phyloP scores from a whole-genome alignment of 768 basidiomycete genomes.

The Leccinum olivaceopallidum region DNA sequence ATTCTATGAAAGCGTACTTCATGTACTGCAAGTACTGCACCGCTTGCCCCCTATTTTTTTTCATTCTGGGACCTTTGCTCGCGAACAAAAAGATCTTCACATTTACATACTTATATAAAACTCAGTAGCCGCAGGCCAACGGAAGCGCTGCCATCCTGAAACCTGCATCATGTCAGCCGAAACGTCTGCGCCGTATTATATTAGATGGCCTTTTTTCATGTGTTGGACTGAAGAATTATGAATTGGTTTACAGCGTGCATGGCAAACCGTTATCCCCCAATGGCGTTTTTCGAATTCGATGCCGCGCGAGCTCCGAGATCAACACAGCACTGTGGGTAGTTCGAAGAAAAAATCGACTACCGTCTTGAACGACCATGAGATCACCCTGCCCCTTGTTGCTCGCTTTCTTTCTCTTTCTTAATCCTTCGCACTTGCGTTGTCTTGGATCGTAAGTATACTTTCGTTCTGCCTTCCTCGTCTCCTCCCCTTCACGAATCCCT shows the following conservation, averaged over 20 bases:
- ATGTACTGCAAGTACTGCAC: not conserved
- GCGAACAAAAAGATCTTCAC: not conserved
- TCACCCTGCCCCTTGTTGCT: not conserved
- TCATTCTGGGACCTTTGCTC: not conserved
- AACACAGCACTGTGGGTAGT: not conserved
- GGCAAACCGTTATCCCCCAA: not conserved
- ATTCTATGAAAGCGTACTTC: not conserved
- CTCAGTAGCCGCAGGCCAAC: not conserved
- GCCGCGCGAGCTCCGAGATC: not conserved
- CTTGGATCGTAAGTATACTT: conserved; percentile 73
- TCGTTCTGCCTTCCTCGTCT: conserved; percentile 72
- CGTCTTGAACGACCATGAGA: conserved; percentile 20
- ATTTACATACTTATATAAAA: not conserved
- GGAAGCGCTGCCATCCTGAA: conserved; percentile 3
- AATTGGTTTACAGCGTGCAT: not conserved
- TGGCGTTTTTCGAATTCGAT: not conserved
- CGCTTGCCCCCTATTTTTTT: not conserved
- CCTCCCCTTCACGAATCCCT: conserved; percentile 73
- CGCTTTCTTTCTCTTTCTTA: no score
- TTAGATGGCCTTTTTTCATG: not conserved
- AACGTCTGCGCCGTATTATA: not conserved
- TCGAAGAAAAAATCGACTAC: conserved; percentile 7
- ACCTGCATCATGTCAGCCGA: not conserved
- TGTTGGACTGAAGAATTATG: not conserved
- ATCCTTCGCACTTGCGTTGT: conserved; percentile 36